Evolutionary conservation across 306 rosid species (phyloP).

Genomic region (Cajanus cajan): DNA sequence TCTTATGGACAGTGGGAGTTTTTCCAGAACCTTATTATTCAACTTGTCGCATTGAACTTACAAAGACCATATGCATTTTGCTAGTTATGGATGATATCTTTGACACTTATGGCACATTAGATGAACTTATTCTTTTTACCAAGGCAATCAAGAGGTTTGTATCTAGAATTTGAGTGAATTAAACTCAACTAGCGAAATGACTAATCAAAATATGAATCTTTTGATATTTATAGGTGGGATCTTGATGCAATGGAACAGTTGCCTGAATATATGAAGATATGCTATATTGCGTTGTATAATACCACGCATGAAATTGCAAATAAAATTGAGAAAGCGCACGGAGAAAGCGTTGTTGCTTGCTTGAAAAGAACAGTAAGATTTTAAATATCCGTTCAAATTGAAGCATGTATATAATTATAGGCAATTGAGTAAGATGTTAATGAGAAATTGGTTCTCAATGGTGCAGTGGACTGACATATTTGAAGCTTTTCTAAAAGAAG

Average conservation of each 20-base stretch:
- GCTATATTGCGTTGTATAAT: slow-evolving; percentile 47
- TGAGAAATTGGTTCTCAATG: neutral
- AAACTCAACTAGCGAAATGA: neutral
- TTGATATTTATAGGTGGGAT: slow-evolving; percentile 43
- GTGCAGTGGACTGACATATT: slow-evolving; percentile 53
- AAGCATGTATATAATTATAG: neutral
- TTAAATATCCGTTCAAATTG: neutral
- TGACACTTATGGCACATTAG: slow-evolving; percentile 46
- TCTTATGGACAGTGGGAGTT: slow-evolving; percentile 46
- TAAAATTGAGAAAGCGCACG: slow-evolving; percentile 37
- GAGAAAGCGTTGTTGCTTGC: slow-evolving; percentile 26
- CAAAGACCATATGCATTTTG: slow-evolving; percentile 42
- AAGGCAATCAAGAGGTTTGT: slow-evolving; percentile 44
- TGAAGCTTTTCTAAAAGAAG: slow-evolving; percentile 51
- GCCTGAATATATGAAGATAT: slow-evolving; percentile 49
- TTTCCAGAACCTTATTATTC: slow-evolving; percentile 44
- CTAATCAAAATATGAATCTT: neutral
- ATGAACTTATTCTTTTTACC: slow-evolving; percentile 49
- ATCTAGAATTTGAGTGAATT: neutral
- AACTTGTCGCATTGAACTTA: slow-evolving; percentile 38
- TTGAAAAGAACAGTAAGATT: slow-evolving; percentile 43
- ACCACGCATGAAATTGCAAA: slow-evolving; percentile 47
- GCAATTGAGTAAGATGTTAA: neutral
- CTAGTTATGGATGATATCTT: slow-evolving; percentile 44
- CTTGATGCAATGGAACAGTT: slow-evolving; percentile 43